Percentiles rank a stretch among this genome's conserved stretches.
Conservation (phyloP, 768 basidiomycete genomes). For the Lentinula detonsa region DNA sequence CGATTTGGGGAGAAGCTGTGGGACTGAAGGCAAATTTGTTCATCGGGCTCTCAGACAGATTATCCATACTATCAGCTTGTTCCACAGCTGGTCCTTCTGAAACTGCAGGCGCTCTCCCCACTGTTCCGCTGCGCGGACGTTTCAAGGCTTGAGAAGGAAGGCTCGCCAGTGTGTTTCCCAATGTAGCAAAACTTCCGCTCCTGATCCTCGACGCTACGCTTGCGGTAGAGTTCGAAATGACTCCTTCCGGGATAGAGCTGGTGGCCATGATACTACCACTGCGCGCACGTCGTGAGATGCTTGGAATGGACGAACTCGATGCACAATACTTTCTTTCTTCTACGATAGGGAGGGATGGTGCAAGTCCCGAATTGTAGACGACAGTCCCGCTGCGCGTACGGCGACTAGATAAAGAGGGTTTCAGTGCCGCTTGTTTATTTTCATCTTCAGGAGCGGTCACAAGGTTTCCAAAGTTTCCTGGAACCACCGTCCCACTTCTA, state of each 20-base stretch:
- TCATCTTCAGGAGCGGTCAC: background rate
- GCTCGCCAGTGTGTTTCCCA: background rate
- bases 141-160: background rate
- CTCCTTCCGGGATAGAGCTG: background rate
- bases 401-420: background rate
- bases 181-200: slow-evolving; percentile 6
- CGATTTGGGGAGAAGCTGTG: background rate
- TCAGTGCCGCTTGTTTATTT: background rate
- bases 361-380: background rate
- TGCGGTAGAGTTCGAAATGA: background rate
- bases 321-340: background rate
- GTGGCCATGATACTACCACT: slow-evolving; percentile 3
- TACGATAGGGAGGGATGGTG: slow-evolving; percentile 1
- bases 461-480: background rate
- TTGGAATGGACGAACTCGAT: background rate
- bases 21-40: background rate
- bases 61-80: no score
- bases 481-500: slow-evolving; percentile 43
- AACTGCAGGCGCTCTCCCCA: background rate
- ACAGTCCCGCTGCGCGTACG: background rate
- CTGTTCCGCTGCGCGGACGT: slow-evolving; percentile 3
- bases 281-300: background rate
- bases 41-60: background rate
- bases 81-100: background rate
- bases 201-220: background rate